Percentiles rank a stretch among this genome's conserved stretches.
Conservation (phyloP, 192 early-diverging fungal species). For the Umbelopsis isabellina region DNA sequence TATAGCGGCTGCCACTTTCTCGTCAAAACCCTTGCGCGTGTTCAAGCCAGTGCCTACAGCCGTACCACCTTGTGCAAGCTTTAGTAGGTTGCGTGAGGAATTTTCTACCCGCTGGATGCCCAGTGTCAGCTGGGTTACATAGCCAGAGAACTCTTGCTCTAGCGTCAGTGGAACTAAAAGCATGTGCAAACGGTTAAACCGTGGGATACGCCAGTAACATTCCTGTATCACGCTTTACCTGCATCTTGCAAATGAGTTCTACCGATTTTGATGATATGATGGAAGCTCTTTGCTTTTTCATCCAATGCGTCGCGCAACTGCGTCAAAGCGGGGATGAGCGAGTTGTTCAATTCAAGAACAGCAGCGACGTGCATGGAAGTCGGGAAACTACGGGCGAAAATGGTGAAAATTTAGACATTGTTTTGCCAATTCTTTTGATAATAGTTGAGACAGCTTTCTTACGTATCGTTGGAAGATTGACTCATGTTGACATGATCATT, state of each 20-base stretch:
- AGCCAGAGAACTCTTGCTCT: slow-evolving; percentile 97
- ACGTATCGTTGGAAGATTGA: slow-evolving; percentile 96
- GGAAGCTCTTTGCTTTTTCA: slow-evolving; percentile 77
- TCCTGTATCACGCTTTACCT: slow-evolving; percentile 31
- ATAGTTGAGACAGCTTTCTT: slow-evolving; percentile 14
- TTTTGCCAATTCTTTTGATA: not conserved
- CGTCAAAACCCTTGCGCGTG: slow-evolving; percentile 90
- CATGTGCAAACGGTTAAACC: slow-evolving; percentile 48
- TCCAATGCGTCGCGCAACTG: slow-evolving; percentile 75
- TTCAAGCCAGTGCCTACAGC: slow-evolving; percentile 98
- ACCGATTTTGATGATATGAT: slow-evolving; percentile 96
- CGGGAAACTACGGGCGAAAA: slow-evolving; percentile 68
- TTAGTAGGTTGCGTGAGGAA: slow-evolving; percentile 78
- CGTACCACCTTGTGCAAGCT: slow-evolving; percentile 94
- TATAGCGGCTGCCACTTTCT: slow-evolving; percentile 85
- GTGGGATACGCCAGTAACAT: not conserved
- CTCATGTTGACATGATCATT: slow-evolving; percentile 99
- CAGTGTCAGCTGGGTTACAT: slow-evolving; percentile 83
- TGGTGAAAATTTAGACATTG: not conserved
- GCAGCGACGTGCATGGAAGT: slow-evolving; percentile 99
- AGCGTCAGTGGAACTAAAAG: slow-evolving; percentile 75
- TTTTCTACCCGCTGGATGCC: slow-evolving; percentile 84
- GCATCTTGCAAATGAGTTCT: slow-evolving; percentile 91
- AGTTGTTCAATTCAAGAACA: slow-evolving; percentile 74
- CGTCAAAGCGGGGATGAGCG: slow-evolving; percentile 82